Evolutionary conservation across 352 stramenopile genomes (phyloP).

Genomic region (Globisporangium polare): DNA sequence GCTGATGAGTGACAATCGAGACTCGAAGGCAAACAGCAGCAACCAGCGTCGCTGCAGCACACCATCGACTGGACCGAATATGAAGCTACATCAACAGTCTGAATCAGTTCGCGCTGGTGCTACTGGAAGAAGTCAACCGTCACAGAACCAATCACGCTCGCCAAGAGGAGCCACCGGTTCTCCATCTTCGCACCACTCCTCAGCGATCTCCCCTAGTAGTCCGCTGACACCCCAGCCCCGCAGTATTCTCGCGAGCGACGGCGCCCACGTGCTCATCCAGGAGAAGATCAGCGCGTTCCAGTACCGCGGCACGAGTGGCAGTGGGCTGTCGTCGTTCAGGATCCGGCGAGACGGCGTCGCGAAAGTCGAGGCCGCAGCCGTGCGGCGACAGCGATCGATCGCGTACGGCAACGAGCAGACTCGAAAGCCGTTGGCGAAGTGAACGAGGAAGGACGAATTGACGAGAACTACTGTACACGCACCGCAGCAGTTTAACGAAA

Average conservation of each 20-base stretch:
- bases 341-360: slow-evolving; percentile 8
- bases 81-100: neutral
- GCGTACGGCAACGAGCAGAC: slow-evolving; percentile 13
- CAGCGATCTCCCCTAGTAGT: neutral
- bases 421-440: neutral
- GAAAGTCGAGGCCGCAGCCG: neutral
- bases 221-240: slow-evolving; percentile 1
- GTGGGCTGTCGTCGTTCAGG: slow-evolving; percentile 13
- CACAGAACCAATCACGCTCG: neutral
- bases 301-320: slow-evolving; percentile 8
- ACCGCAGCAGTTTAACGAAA: neutral
- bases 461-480: neutral
- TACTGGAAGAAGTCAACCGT: neutral
- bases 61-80: neutral
- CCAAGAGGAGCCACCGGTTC: neutral
- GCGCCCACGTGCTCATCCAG: slow-evolving; percentile 15
- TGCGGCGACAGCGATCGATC: slow-evolving; percentile 5
- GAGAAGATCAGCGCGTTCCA: slow-evolving; percentile 20
- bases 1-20: neutral
- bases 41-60: neutral
- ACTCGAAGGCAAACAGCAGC: neutral
- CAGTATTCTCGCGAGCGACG: slow-evolving; percentile 17
- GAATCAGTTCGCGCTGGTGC: neutral
- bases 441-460: neutral
- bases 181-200: neutral